Conservation (phyloP, 1,139 yeast genomes). For the Lodderomyces margitis region DNA sequence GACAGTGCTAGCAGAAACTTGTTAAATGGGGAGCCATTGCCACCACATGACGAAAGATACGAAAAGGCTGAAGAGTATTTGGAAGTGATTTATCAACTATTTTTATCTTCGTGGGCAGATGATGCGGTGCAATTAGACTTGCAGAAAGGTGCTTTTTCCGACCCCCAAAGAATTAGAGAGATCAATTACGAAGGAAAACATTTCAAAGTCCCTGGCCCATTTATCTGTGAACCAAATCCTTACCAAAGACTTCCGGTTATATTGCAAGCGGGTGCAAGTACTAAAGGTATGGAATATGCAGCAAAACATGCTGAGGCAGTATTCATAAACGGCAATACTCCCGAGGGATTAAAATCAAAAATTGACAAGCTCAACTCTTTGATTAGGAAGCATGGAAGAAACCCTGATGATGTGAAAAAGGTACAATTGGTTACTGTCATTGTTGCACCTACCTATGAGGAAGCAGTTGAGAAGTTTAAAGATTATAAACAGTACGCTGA, state of each 20-base stretch:
- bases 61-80: constrained; percentile 42
- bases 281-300: constrained; percentile 39
- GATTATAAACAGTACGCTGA: constrained; percentile 29
- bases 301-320: constrained; percentile 45
- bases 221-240: constrained; percentile 41
- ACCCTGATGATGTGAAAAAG: constrained; percentile 30
- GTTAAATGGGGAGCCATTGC: constrained; percentile 31
- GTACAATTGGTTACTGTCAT: constrained; percentile 29
- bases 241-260: constrained; percentile 40
- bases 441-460: constrained; percentile 34
- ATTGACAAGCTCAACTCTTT: constrained; percentile 26
- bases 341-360: constrained; percentile 25
- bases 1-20: constrained; percentile 42
- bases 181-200: constrained; percentile 34
- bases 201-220: constrained; percentile 45
- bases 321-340: constrained; percentile 32
- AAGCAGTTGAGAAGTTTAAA: constrained; percentile 28
- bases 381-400: constrained; percentile 29
- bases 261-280: constrained; percentile 47
- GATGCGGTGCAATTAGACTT: constrained; percentile 31
- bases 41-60: constrained; percentile 42
- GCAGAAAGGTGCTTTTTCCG: constrained; percentile 28
- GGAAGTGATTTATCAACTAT: constrained; percentile 38
- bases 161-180: constrained; percentile 18
- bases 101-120: constrained; percentile 45